Evolutionary conservation across 345 rosid genomes (phyloP).

Genomic region (Litchi chinensis): DNA sequence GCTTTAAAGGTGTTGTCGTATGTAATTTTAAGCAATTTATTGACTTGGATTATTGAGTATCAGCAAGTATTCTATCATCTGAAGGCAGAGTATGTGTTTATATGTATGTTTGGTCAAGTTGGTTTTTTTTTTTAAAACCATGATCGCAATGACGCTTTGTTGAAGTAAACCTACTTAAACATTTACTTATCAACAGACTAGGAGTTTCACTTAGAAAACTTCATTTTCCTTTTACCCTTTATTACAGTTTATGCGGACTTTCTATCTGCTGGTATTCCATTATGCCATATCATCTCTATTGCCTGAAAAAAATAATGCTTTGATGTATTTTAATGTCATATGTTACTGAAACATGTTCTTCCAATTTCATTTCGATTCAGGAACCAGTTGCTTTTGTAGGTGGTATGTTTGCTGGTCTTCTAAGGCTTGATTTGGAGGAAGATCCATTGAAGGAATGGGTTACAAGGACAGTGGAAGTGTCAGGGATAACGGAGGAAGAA

Average conservation of each 20-base stretch:
- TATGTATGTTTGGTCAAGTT: no score
- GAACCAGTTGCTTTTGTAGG: conserved; percentile 74
- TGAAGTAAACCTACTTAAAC: background rate
- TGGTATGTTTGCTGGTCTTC: conserved; percentile 67
- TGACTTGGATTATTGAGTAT: background rate
- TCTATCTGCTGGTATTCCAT: background rate
- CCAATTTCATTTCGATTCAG: conserved; percentile 25
- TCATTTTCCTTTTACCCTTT: background rate
- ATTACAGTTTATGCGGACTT: background rate
- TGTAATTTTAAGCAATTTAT: background rate
- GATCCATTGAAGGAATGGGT: conserved; percentile 80
- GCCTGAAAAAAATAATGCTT: background rate
- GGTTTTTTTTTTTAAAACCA: no score
- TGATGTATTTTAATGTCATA: background rate
- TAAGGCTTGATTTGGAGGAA: conserved; percentile 67
- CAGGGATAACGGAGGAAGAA: conserved; percentile 50
- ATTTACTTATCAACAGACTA: background rate
- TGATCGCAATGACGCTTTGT: background rate
- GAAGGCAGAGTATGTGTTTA: background rate
- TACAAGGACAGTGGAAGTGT: conserved; percentile 55
- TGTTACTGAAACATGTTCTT: background rate
- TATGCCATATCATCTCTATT: no score
- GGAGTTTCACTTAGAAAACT: background rate
- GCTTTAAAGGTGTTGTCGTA: background rate
- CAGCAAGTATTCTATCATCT: background rate